Evolutionary conservation across 2,329 filamentous ascomycete genomes (phyloP), one percentile per base, ranked within the genome.

Genomic region (Aspergillus ochraceoroseus): DNA sequence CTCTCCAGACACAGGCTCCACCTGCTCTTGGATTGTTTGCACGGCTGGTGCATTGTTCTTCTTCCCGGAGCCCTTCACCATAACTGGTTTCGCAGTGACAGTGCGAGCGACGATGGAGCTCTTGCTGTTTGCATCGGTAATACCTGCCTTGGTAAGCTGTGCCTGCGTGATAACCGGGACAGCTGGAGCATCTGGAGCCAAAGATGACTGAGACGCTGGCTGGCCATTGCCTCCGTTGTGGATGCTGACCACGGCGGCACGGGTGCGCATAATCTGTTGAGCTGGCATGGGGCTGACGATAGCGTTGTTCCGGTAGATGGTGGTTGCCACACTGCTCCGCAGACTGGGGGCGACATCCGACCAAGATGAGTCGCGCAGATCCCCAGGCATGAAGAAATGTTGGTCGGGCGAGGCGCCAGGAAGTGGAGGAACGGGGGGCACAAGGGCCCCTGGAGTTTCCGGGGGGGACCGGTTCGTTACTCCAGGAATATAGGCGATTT

Each of bases 401-500:
- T 92, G 85, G 46, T 94, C 87, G 44, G 85, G 67, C 44, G 70
- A 70, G 29, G 71, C 70, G 36, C 72, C 80, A 32, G 92, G 90
- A 47, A 96, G 87, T 11, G 90, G 88, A 28, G 92, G 92, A 3
- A 98, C 89, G 0, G 90, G 90, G n/a, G 89, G 88, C 3, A 94
- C 85, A 35, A 90, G 76, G 13, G 87, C 71, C 26, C 80, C 81
- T 2, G 87, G 86, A 0, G 87, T 90, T n/a, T 84, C 82, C 4
- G 86, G 85, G 5, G 83, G 82, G 8, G 89, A 88, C 52, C 90
- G 80, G 68, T 95, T 95, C 46, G 87, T 95, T 56, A 96, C 89
- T 45, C 92, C 92, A 9, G 92, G 92, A 52, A 98, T 96, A 65
- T 96, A 98, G 41, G 92, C 92, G 66, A 98, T 98, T 68, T 96